Conservation (phyloP, 2,329 filamentous ascomycete species). For the Colletotrichum destructivum region DNA sequence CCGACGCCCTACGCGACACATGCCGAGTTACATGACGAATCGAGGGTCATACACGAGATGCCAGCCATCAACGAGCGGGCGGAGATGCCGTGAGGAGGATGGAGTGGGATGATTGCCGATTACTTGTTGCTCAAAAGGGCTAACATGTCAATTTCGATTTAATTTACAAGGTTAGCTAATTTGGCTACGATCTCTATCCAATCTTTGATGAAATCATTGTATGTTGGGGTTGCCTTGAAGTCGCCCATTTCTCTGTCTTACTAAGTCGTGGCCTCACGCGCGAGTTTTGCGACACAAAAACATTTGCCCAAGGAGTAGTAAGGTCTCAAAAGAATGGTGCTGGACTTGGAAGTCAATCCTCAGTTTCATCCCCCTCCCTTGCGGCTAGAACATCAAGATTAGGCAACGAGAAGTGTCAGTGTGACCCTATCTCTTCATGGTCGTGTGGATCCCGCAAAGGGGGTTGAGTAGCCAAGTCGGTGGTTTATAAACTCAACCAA, state of each 20-base stretch:
- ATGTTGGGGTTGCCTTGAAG: neutral
- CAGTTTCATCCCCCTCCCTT: neutral
- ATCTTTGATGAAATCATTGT: too few relatives aligned
- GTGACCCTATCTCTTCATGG: neutral
- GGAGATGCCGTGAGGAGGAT: conserved; percentile 9
- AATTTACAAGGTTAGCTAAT: neutral
- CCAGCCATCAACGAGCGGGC: conserved; percentile 29
- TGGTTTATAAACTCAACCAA: neutral
- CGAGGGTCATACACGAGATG: conserved; percentile 32
- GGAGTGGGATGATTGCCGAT: too few relatives aligned
- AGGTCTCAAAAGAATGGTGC: neutral
- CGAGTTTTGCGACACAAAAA: neutral
- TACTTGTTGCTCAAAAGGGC: too few relatives aligned
- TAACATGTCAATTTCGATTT: too few relatives aligned
- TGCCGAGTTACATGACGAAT: conserved; percentile 10
- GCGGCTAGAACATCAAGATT: neutral
- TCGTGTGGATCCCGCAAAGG: neutral
- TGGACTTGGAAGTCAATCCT: neutral
- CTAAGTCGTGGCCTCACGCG: too few relatives aligned
- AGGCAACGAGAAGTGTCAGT: neutral
- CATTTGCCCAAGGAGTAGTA: neutral
- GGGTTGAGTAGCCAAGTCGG: neutral
- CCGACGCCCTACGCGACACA: neutral
- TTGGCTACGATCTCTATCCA: neutral
- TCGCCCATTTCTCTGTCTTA: neutral